Base-by-base conservation (phyloP, 202 grass and related monocot genomes). In the Zoysia matrella region DNA sequence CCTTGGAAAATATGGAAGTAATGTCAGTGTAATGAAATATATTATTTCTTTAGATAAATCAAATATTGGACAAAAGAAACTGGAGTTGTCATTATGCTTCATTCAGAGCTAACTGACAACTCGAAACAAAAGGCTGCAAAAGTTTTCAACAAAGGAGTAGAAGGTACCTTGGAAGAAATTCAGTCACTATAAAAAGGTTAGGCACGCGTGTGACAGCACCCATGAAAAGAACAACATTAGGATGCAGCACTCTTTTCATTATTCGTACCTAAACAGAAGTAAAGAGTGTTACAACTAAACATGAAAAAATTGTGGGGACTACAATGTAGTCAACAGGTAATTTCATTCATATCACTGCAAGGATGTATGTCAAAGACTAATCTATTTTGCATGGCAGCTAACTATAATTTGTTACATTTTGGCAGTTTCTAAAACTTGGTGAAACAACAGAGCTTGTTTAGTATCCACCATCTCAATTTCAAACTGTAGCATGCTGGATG, bases 191-290 rank as follows among this genome's bases (percentile, higher is more conserved):
- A 67, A 91, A 93, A 84, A 99, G 91, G 84, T 96, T 88, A 75
- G 96, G 93, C 67, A 96, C 72, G 76, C 87, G 85, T 74, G 89
- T 99, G 86, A 99, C 83, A 75, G 96, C 93, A 70, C 93, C 96
- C 96, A 99, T 99, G 69, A 96, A 96, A 77, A 99, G 93, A 82
- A 99, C 96, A 78, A 99, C 93, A 90, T 99, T 99, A 76, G 96
- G 96, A 94, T 99, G 96, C 41, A 93, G 87, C 86, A 94, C 54
- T 82, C 91, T 90, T 88, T 87, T 99, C 96, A 99, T 99, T 94
- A 99, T 99, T 72, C 50, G 85, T 69, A 99, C 75, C 96, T 99
- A 84, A 60, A 81, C 55, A 84, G 16, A 69, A 86, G 81, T 58
- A 82, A 73, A 84, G 55, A 50, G 14, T 62, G 13, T 44, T 70